Base-by-base conservation (phyloP, 495 filamentous ascomycete species). In the Aspergillus mulundensis region DNA sequence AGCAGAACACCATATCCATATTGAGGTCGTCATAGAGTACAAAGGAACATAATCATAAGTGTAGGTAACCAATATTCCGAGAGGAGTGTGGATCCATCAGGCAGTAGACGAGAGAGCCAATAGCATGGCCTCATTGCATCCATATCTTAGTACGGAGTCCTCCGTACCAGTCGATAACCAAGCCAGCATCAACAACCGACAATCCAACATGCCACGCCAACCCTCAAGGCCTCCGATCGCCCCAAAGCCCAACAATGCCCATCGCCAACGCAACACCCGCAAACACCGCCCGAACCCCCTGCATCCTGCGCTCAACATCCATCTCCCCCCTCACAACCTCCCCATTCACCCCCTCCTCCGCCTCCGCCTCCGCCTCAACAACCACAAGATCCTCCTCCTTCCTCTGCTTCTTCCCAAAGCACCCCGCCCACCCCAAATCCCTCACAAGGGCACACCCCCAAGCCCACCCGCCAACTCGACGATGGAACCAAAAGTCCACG, bases 181-280 rank as follows among this genome's bases (percentile, higher is more conserved):
- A 28, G 25, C 3, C 25, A 8, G 25, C 8, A n/a, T n/a, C n/a
- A n/a, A 28, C 4, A 28, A 8, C 25, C 8, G 25, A 28, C 25
- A 3, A 28, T 28, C 25, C 28, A 46, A 11, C 14, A 46, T n/a
- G 21, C 23, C 43, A 8, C 10, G 23, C 11, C 7, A 40, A 6
- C 34, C 34, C 38, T 40, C 49, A 36, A 36, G 46, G 42, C 34
- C 34, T 44, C 36, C 86, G 87, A 77, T 96, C 91, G 1, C 91
- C 91, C 91, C 91, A 96, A 58, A 95, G 81, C 1, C 91, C 91
- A 20, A 96, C 79, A 39, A 95, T 81, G 4, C 83, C 84, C 76
- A 95, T 85, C 32, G 81, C 65, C 64, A 95, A 86, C 0, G 82
- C 90, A 52, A 87, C 12, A 1, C 86, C 86, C 23, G 81, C 77